These are phyloP conservation scores for Casuarina glauca DNA, from an alignment of 306 rosid species.

Conservation along the genomic window DNA sequence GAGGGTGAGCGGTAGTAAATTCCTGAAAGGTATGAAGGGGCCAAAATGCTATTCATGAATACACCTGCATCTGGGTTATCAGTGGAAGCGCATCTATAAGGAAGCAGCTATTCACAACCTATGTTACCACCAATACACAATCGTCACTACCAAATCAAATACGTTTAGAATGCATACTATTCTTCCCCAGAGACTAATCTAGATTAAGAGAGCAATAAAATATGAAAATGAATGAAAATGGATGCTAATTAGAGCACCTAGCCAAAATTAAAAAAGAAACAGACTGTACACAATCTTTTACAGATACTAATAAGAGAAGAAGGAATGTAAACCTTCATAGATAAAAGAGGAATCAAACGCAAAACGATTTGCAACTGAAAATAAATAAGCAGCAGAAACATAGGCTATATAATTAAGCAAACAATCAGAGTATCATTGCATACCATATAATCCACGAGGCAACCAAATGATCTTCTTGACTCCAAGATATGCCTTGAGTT, in stretches of 20 bases:
- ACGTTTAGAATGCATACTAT: not conserved
- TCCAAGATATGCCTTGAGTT: conserved; percentile 81
- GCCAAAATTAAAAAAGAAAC: not conserved
- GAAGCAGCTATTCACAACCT: not conserved
- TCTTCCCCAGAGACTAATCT: not conserved
- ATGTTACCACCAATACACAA: not conserved
- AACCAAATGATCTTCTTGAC: conserved; percentile 83
- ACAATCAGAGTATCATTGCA: conserved; percentile 19
- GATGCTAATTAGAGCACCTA: not conserved
- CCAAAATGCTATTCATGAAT: not conserved
- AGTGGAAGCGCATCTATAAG: not conserved
- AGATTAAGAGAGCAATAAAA: not conserved
- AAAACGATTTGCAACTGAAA: not conserved
- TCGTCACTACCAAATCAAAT: not conserved
- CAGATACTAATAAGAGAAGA: not conserved
- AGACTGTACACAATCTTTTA: not conserved
- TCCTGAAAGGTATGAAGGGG: not conserved
- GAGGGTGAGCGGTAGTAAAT: not conserved
- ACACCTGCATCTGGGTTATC: not conserved
- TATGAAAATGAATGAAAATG: not conserved
- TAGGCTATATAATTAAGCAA: conserved; percentile 10
- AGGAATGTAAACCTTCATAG: not conserved
- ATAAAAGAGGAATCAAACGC: conserved; percentile 1
- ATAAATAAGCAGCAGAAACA: not conserved
- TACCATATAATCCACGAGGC: conserved; percentile 89